Evolutionary conservation across 2,329 filamentous ascomycete genomes (phyloP).

Genomic region (Hymenoscyphus scutula): DNA sequence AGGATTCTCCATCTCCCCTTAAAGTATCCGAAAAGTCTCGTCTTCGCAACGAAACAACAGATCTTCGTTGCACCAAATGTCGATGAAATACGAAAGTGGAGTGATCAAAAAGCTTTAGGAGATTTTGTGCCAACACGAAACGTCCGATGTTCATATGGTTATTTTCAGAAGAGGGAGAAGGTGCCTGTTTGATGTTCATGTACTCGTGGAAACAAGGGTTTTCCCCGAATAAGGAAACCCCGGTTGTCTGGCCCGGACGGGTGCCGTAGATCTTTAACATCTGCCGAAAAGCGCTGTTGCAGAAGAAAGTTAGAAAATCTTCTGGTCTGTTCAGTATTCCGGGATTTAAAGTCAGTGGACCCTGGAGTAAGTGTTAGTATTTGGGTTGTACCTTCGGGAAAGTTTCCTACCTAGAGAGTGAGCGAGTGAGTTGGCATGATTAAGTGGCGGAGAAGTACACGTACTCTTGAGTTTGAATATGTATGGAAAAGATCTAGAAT

Average conservation of each 20-base stretch:
- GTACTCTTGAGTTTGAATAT: neutral
- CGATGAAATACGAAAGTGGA: neutral
- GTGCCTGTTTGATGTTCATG: neutral
- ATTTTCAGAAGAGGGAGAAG: neutral
- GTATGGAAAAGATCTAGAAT: neutral
- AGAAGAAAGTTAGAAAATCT: neutral
- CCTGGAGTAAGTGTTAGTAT: neutral
- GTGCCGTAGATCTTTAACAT: neutral
- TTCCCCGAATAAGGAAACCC: neutral
- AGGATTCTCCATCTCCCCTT: neutral
- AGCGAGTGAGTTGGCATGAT: neutral
- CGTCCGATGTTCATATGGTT: neutral
- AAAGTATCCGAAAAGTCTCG: neutral
- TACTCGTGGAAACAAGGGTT: neutral
- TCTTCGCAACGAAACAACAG: neutral
- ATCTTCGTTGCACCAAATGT: neutral
- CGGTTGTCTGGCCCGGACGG: neutral
- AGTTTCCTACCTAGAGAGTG: neutral
- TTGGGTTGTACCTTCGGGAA: neutral
- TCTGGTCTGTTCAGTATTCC: neutral
- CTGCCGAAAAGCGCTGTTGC: neutral
- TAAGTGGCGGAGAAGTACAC: neutral
- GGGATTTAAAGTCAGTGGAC: neutral
- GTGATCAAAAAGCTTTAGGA: neutral
- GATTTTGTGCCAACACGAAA: neutral